A percentile compares a stretch with the other conserved stretches of the same genome.
These are phyloP conservation scores for Colletotrichum noveboracense DNA, from an alignment of 2,329 filamentous ascomycete genomes.

Conservation along the genomic window DNA sequence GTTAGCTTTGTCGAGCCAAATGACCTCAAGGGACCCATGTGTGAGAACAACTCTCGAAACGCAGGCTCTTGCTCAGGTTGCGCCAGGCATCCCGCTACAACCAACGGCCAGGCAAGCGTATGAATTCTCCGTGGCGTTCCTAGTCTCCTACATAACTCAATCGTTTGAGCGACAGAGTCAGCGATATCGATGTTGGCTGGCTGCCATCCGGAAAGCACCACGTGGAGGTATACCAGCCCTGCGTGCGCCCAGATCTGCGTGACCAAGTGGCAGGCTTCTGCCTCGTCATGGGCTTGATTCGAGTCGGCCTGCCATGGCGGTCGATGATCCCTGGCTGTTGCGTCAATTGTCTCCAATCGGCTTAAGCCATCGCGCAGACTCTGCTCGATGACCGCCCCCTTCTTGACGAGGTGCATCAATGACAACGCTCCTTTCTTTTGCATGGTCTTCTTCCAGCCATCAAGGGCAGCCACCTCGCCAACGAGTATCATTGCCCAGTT, in stretches of 20 bases:
- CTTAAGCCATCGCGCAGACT: background rate
- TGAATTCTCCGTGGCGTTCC: background rate
- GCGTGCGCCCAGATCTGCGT: constrained; percentile 51
- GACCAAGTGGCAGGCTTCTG: constrained; percentile 1
- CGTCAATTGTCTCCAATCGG: background rate
- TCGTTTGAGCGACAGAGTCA: constrained; percentile 29
- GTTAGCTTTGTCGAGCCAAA: constrained; percentile 51
- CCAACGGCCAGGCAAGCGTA: background rate
- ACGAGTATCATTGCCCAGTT: constrained; percentile 62
- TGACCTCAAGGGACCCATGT: constrained; percentile 45
- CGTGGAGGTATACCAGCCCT: constrained; percentile 49
- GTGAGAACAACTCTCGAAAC: background rate
- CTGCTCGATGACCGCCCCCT: constrained; percentile 1
- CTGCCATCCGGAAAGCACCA: constrained; percentile 56
- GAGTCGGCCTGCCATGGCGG: constrained; percentile 5
- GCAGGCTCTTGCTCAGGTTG: background rate
- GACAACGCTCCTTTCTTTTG: constrained; percentile 43
- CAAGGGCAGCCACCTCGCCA: constrained; percentile 56
- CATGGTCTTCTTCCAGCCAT: constrained; percentile 56
- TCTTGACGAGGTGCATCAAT: constrained; percentile 45
- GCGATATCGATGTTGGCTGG: constrained; percentile 47
- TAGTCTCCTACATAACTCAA: constrained; percentile 18
- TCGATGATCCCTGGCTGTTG: background rate
- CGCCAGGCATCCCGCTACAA: background rate
- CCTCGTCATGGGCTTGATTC: background rate